phyloP scores from a whole-genome alignment of 2,329 filamentous ascomycete species.

The Camillea tinctor region DNA sequence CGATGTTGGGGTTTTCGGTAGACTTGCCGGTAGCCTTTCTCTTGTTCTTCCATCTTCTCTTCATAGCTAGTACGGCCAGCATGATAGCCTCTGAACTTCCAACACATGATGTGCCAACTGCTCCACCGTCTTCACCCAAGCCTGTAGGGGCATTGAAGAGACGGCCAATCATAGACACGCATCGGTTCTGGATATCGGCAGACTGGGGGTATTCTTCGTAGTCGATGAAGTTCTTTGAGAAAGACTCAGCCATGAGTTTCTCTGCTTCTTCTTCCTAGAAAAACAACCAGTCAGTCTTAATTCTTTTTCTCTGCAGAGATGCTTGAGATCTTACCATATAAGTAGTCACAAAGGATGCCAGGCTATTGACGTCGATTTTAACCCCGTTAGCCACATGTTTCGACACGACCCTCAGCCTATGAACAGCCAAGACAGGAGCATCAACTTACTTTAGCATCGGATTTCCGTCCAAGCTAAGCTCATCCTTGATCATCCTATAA shows the following conservation, averaged over 20 bases:
- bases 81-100: constrained; percentile 89
- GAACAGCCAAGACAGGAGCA: neutral
- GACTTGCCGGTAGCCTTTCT: constrained; percentile 81
- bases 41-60: constrained; percentile 89
- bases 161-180: constrained; percentile 84
- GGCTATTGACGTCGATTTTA: constrained; percentile 43
- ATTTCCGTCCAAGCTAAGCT: constrained; percentile 86
- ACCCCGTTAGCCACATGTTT: constrained; percentile 4
- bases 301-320: neutral
- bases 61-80: constrained; percentile 85
- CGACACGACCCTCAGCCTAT: neutral
- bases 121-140: constrained; percentile 52
- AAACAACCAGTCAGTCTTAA: neutral
- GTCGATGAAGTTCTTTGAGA: constrained; percentile 94
- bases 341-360: constrained; percentile 92
- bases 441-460: constrained; percentile 73
- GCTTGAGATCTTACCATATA: constrained; percentile 69
- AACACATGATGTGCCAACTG: constrained; percentile 84
- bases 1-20: constrained; percentile 77
- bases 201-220: constrained; percentile 82
- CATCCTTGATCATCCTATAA: constrained; percentile 97
- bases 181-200: constrained; percentile 87
- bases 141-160: constrained; percentile 76
- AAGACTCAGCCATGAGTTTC: constrained; percentile 89
- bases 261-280: constrained; percentile 85